Evolutionary conservation across 129 eudicot genomes (phyloP), one percentile per base, ranked within the genome.

Genomic region (Centrapalus pauciflorus): DNA sequence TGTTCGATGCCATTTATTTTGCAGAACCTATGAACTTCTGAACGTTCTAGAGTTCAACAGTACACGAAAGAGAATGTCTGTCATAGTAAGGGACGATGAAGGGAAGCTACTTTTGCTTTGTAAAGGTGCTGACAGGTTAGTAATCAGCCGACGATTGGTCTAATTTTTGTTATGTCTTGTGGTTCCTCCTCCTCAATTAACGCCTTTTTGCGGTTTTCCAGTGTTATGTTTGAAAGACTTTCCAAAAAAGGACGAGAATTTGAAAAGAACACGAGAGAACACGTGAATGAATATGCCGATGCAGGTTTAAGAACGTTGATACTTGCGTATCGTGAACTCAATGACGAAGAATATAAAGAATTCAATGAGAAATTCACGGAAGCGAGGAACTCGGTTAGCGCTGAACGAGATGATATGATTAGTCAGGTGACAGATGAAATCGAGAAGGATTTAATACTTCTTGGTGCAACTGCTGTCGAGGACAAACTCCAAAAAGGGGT

Each of bases 401-500:
- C 81, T 17, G 90, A 84, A 41, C 76, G 83, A 9, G 83, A 87
- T 45, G 74, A 73, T 49, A 61, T 76, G 65, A 67, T 87, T 12
- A 83, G 81, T 7, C 67, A 59, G 8, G 80, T 69, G 29, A 73
- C 90, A 24, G 87, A 84, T 26, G 66, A 62, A 59, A 74, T 87
- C 2, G 90, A 87, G 67, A 87, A 74, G 9, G 85, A 81, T 66
- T 73, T 87, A 71, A 75, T 87, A 57, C 89, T 87, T 75, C 89
- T 83, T 46, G 89, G 95, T 64, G 95, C 89, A 27, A 78, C 95
- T 4, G 95, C 95, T 25, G 84, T 80, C 17, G 89, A 86, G 61
- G 94, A 86, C 68, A 86, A 83, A 62, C 89, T 87, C 48, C 95
- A 83, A 73, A 71, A 70, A 52, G 89, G 89, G 83, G 95, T 85